Evolutionary conservation across 306 rosid genomes (phyloP), one percentile per base, ranked within the genome.

Genomic region (Vicia faba): DNA sequence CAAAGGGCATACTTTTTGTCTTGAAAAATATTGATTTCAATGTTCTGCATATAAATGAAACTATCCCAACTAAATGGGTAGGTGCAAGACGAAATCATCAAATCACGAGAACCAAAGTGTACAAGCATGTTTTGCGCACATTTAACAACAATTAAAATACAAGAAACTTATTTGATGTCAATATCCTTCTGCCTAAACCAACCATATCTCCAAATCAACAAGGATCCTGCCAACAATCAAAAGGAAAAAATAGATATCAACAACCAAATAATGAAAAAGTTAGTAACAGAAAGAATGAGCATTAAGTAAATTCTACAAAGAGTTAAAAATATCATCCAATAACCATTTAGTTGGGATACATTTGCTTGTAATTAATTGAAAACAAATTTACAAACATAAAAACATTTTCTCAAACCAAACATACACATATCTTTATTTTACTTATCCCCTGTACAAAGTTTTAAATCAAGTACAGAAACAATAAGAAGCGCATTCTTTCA

Each of bases 191-290:
- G n/a, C n/a, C n/a, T n/a, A n/a, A n/a, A n/a, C n/a, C n/a, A n/a
- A n/a, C n/a, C n/a, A n/a, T n/a, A n/a, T n/a, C n/a, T n/a, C 73
- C 75, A 70, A 58, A 23, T 41, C 69, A 74, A 68, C 61, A 46
- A 68, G 53, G 70, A 59, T 18, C 81, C 81, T 81, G 85, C 50
- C 3, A 15, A 44, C 25, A 41, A 45, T 51, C 31, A 55, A 31
- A 61, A 54, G 19, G 13, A 8, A 53, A 11, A 10, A 44, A n/a
- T n/a, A n/a, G n/a, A n/a, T n/a, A 75, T 71, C 51, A 57, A 40
- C 19, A 53, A 65, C 54, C 29, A 48, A 50, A 64, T n/a, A 20
- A 33, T 51, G 44, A 48, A 75, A 69, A 39, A 19, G 5, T 5
- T 35, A 4, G 4, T 38, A 71, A 66, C 26, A 4, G 26, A 5